Conservation (phyloP, 2,329 filamentous ascomycete species). For the Neofusicoccum kwambonambiense region DNA sequence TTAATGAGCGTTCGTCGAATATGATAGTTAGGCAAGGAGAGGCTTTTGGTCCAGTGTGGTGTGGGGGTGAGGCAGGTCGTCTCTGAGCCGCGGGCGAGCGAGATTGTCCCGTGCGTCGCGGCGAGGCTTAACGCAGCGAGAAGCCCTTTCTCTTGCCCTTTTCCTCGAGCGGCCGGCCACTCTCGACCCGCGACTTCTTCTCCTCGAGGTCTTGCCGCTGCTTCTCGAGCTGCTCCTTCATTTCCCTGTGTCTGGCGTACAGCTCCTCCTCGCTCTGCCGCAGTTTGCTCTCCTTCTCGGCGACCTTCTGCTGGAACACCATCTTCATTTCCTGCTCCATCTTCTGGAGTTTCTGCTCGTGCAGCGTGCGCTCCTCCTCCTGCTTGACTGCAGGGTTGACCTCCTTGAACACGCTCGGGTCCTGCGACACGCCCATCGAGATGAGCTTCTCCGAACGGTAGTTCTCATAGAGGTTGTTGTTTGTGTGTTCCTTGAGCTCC, state of each 20-base stretch:
- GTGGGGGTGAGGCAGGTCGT: slow-evolving; percentile 26
- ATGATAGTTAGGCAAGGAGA: slow-evolving; percentile 29
- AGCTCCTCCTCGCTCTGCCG: slow-evolving; percentile 99
- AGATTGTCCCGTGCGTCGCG: background rate
- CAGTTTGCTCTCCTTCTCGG: slow-evolving; percentile 99
- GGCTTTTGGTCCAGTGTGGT: slow-evolving; percentile 24
- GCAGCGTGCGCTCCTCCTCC: slow-evolving; percentile 94
- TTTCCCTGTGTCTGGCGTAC: slow-evolving; percentile 96
- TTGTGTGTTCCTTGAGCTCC: slow-evolving; percentile 99
- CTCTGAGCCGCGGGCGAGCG: slow-evolving; percentile 19
- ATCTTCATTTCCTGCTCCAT: slow-evolving; percentile 99
- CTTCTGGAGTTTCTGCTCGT: slow-evolving; percentile 99
- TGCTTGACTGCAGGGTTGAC: slow-evolving; percentile 99
- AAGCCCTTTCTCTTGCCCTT: slow-evolving; percentile 99
- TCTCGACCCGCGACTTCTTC: slow-evolving; percentile 96
- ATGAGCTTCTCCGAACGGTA: slow-evolving; percentile 99
- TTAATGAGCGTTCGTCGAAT: slow-evolving; percentile 31
- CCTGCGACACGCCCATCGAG: slow-evolving; percentile 96
- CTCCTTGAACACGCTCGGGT: slow-evolving; percentile 99
- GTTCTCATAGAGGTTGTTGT: slow-evolving; percentile 98
- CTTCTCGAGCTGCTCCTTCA: slow-evolving; percentile 98
- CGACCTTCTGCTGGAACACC: slow-evolving; percentile 99
- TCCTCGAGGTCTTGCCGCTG: slow-evolving; percentile 95
- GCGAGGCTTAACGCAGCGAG: slow-evolving; percentile 75
- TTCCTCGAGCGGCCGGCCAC: slow-evolving; percentile 92